A percentile compares a stretch with the other conserved stretches of the same genome.
Conservation (phyloP, 495 filamentous ascomycete species). For the Neurospora discreta region DNA sequence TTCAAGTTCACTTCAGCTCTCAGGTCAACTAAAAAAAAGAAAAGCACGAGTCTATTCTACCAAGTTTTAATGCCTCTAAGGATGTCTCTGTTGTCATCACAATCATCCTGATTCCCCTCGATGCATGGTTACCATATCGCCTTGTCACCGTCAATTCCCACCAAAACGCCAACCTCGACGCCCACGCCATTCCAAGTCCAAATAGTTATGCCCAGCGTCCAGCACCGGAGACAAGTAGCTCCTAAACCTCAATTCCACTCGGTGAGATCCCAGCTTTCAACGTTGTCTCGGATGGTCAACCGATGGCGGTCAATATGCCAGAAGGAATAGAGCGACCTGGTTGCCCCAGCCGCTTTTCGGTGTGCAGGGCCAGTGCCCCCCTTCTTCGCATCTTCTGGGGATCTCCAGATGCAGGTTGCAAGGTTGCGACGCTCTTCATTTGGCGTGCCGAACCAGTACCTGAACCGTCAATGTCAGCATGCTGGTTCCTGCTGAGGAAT, state of each 20-base stretch:
- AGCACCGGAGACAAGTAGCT: background rate
- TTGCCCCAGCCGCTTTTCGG: constrained; percentile 39
- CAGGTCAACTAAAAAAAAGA: background rate
- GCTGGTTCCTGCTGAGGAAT: constrained; percentile 2
- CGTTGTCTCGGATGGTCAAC: constrained; percentile 47
- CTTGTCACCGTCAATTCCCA: background rate
- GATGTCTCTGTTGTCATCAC: background rate
- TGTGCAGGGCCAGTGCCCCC: constrained; percentile 53
- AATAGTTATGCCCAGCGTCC: background rate
- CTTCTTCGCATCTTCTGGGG: constrained; percentile 53
- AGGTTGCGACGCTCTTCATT: constrained; percentile 55
- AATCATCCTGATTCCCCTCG: background rate
- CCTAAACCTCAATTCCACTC: constrained; percentile 34
- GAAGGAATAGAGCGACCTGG: constrained; percentile 40
- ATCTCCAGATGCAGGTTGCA: constrained; percentile 70
- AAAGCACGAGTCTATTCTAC: background rate
- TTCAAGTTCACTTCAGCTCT: background rate
- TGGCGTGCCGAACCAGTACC: constrained; percentile 70
- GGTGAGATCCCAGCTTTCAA: constrained; percentile 45
- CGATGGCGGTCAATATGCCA: constrained; percentile 55
- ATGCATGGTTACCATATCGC: background rate
- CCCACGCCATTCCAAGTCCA: background rate
- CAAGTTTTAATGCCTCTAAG: background rate
- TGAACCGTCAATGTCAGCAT: constrained; percentile 16
- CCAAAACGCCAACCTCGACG: background rate